Base-by-base conservation (phyloP, 495 filamentous ascomycete species). In the Aspergillus sclerotioniger region DNA sequence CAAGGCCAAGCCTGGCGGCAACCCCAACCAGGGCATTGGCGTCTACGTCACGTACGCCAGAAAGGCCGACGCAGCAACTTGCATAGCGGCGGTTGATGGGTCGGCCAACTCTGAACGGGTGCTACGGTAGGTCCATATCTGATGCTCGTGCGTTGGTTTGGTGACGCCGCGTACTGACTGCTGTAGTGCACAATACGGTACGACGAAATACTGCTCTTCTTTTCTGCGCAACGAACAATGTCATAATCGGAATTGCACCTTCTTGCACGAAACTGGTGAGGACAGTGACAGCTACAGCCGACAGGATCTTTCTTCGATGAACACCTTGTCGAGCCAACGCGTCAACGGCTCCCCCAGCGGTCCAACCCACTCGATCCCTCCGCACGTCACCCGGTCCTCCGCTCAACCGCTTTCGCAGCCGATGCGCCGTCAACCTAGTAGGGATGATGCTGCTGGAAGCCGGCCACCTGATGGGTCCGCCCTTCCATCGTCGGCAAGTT, bases 191-290 rank as follows among this genome's bases (percentile, higher is more conserved):
- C 95, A 98, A 71, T 90, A 95, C 53, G 95, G 95, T 19, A 99
- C 95, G 8, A 99, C 95, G 3, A 99, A 99, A 71, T 99, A 99
- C 69, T 99, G 94, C 73, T 98, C 94, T 0, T 94, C 94, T 8
- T 99, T 93, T 79, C 81, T 99, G 21, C 86, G 95, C 19, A 89
- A 91, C 53, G 94, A 99, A 68, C 85, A 84, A 56, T 99, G 94
- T 73, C 89, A 87, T 33, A 99, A 99, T 63, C 83, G 91, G 52
- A 90, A 90, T 55, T 99, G 94, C 73, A 99, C 96, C 80, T 99
- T 99, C 72, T 74, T 99, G 41, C 94, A 99, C 67, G 94, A 99
- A 69, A 88, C 92, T 16, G 94, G 93, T 16, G 94, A 99, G 67
- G 94, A 96, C 57, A 91, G 92, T 56, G 93, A 99, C 57, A 97